Conservation (phyloP, 768 basidiomycete genomes). For the Mycena vitilis region DNA sequence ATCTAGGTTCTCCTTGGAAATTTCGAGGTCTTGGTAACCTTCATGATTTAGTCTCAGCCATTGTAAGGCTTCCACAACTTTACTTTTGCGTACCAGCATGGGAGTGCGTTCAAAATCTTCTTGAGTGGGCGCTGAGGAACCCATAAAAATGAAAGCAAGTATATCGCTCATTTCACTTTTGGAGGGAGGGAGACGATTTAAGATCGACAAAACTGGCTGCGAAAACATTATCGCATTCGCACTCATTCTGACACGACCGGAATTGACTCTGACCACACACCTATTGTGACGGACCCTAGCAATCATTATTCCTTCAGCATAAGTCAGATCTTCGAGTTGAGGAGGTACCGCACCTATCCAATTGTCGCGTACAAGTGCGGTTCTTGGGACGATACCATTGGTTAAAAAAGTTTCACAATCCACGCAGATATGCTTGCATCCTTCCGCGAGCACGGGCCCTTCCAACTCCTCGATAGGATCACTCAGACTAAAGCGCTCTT, state of each 20-base stretch:
- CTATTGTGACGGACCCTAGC: neutral
- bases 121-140: neutral
- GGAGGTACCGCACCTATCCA: slow-evolving; percentile 22
- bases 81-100: slow-evolving; percentile 32
- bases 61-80: slow-evolving; percentile 23
- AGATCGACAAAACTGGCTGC: slow-evolving; percentile 39
- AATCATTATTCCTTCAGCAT: neutral
- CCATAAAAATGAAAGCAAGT: slow-evolving; percentile 26
- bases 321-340: slow-evolving; percentile 2
- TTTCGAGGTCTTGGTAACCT: slow-evolving; percentile 22
- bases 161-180: slow-evolving; percentile 36
- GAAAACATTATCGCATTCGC: slow-evolving; percentile 46
- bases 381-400: slow-evolving; percentile 4
- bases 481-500: neutral
- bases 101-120: slow-evolving; percentile 8
- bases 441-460: slow-evolving; percentile 4
- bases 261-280: neutral
- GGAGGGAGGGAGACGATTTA: neutral
- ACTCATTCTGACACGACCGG: neutral
- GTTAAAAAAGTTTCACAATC: neutral
- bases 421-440: neutral
- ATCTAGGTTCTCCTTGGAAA: slow-evolving; percentile 18
- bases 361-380: neutral
- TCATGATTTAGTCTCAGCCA: slow-evolving; percentile 32
- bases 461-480: neutral